Evolutionary conservation across 176 grass and related monocot species (phyloP).

Genomic region (Ananas comosus): DNA sequence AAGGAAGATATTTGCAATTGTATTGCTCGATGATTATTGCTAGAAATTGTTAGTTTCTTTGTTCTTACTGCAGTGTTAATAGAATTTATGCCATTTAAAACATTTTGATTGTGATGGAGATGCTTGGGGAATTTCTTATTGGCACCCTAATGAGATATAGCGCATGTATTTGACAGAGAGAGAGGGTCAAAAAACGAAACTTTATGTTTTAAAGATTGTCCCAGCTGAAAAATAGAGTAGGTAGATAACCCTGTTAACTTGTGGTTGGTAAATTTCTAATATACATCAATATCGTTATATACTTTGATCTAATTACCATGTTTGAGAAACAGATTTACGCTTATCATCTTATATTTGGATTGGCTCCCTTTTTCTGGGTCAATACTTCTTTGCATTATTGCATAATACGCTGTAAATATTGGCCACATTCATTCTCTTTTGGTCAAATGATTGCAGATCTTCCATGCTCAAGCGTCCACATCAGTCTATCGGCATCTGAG

Average conservation of each 20-base stretch:
- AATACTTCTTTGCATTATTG: background rate
- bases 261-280: too few species aligned
- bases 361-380: background rate
- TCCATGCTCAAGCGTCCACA: slow-evolving; percentile 51
- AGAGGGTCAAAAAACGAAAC: background rate
- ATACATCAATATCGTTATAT: too few species aligned
- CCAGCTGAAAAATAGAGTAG: too few species aligned
- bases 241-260: too few species aligned
- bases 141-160: background rate
- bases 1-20: too few species aligned
- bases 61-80: background rate
- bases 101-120: background rate
- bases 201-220: background rate
- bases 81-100: background rate
- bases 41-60: background rate
- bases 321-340: too few species aligned
- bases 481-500: slow-evolving; percentile 57
- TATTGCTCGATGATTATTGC: too few species aligned
- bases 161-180: background rate
- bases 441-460: slow-evolving; percentile 41
- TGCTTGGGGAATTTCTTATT: background rate
- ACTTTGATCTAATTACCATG: too few species aligned
- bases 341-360: too few species aligned
- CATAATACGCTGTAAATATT: background rate
- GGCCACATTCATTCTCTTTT: background rate